Base-by-base conservation (phyloP, 1,284 basidiomycete species). In the Ceratobasidium sp. region DNA sequence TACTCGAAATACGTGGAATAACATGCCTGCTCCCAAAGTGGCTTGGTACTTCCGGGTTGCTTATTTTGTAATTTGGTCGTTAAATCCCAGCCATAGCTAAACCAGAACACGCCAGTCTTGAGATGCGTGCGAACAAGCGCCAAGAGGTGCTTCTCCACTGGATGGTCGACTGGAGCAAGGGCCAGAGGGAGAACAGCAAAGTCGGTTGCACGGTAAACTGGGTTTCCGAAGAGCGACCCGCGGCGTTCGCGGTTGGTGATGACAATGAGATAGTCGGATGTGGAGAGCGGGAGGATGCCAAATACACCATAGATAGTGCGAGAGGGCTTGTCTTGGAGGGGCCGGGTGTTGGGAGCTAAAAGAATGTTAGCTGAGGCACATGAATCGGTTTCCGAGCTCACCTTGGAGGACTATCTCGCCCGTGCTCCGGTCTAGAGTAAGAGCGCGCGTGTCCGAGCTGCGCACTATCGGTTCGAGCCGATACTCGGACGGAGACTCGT, bases 231-330 rank as follows among this genome's bases (percentile, higher is more conserved):
- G 73, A 98, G 85, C 74, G 90, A 88, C 27, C 93, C 93, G 75
- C 89, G 90, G 48, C 90, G 89, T 78, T 92, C 91, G 74, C 95
- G 89, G 61, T 90, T 91, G 62, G 95, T 98, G 78, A 98, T 88
- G 65, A 98, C 87, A 76, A 99, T 88, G 65, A 99, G 84, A 83
- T 98, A 98, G 83, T 98, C 96, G 80, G 95, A 93, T 76, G 93
- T 85, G n/a, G 93, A 88, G 74, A 98, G 85, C 22, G 92, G 91
- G 78, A 98, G 90, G 80, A 95, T 85, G 71, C 95, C 96, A 66
- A 95, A 84, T 77, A 98, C 92, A 71, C 95, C 96, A 82, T 94
- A 95, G 71, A 84, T 83, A n/a, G 83, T 82, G 41, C 27, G 74
- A 54, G 74, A 56, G 22, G 58, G 68, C 53, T 5, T 69, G 19